Evolutionary conservation across 192 early-diverging fungal genomes (phyloP), one percentile per base, ranked within the genome.

Genomic region (Rhizoclosmatium globosum): DNA sequence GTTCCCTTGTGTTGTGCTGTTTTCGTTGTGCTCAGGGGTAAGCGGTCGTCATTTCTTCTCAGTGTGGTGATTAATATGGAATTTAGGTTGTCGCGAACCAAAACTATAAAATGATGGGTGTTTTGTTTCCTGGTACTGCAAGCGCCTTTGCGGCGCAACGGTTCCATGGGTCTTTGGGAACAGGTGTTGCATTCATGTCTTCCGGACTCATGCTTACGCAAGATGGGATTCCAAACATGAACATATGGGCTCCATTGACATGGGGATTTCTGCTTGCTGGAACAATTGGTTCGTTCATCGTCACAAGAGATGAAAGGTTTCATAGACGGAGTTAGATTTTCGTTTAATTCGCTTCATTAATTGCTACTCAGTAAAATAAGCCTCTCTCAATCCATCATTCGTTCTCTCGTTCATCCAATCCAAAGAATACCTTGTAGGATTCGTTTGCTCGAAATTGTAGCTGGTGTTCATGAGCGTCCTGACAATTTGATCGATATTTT

Each of bases 71-170:
- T 71, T 57, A 53, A 47, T 6, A 6, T 31, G 31, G 31, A 31
- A 31, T 43, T 68, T 45, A 74, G 72, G 53, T 76, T 41, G 57
- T 67, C 23, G 31, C 62, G 41, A 76, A 76, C 47, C 74, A 76
- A 67, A 45, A 45, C 11, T 76, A 76, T 39, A 76, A 76, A 66
- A 76, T 76, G 19, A 76, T 76, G 74, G 74, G 74, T 7, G 74
- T 76, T 21, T 62, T 76, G 57, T 76, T 66, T 62, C 2, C 60
- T 2, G 74, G 74, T 2, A 67, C 48, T 7, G 74, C 74, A 31
- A 76, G 62, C 47, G 78, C 78, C 21, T 79, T 79, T 73, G 78
- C 78, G 23, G 78, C 78, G 41, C 70, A 79, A 21, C 56, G 78
- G 62, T 79, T 79, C 43, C 68, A 79, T 50, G 59, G 70, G 15